Conservation (phyloP, 2,329 filamentous ascomycete species). For the Epichloe brachyelytri region DNA sequence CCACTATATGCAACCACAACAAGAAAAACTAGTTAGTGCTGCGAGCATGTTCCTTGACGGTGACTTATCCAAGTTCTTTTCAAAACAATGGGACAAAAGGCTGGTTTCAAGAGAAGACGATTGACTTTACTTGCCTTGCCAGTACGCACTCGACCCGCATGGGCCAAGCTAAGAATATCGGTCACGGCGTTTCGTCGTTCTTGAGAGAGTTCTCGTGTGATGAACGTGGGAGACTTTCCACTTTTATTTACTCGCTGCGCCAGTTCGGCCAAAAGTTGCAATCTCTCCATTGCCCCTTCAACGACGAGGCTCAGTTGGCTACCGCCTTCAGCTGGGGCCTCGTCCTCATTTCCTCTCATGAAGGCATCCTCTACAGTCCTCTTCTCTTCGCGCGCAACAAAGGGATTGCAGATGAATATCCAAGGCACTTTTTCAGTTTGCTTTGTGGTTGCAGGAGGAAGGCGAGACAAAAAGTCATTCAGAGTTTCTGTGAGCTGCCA, state of each 20-base stretch:
- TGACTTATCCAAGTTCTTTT: neutral
- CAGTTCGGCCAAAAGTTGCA: constrained; percentile 33
- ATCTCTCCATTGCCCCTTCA: constrained; percentile 37
- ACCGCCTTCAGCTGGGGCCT: constrained; percentile 32
- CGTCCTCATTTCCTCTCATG: constrained; percentile 34
- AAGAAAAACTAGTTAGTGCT: neutral
- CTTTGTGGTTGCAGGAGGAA: constrained; percentile 53
- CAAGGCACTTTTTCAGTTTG: constrained; percentile 38
- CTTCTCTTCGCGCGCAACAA: constrained; percentile 26
- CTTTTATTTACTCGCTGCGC: constrained; percentile 32
- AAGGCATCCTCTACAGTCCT: constrained; percentile 20
- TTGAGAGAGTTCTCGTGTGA: constrained; percentile 34
- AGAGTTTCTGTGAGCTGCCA: constrained; percentile 54
- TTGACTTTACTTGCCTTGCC: constrained; percentile 46
- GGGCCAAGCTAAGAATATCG: constrained; percentile 49
- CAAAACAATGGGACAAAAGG: neutral
- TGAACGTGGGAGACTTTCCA: constrained; percentile 20
- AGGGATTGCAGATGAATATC: constrained; percentile 63
- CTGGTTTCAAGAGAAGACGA: neutral
- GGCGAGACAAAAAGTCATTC: constrained; percentile 50
- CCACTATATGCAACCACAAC: constrained; percentile 38
- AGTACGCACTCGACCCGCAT: constrained; percentile 40
- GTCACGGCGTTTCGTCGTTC: constrained; percentile 35
- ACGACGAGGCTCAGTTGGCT: constrained; percentile 36
- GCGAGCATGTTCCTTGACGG: neutral